A percentile compares a stretch with the other conserved stretches of the same genome.
Evolutionary conservation across 192 early-diverging fungal species (phyloP).

Genomic region (Entomortierella beljakovae): DNA sequence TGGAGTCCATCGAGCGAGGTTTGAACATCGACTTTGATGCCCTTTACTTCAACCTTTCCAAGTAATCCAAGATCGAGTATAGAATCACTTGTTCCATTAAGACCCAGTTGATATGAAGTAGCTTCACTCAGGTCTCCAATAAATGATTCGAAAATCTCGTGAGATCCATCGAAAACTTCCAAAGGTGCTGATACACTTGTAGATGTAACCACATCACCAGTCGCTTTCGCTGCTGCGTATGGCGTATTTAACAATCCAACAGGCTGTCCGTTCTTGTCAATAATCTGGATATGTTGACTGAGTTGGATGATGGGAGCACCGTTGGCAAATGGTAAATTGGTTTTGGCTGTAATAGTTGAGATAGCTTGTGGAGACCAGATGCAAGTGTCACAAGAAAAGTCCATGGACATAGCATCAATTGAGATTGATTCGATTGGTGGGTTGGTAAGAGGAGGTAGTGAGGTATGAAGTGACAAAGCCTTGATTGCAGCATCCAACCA

Average conservation of each 20-base stretch:
- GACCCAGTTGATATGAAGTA: constrained; percentile 44
- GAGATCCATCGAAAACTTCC: constrained; percentile 40
- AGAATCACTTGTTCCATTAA: constrained; percentile 60
- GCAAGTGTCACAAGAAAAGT: constrained; percentile 42
- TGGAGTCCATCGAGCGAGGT: constrained; percentile 47
- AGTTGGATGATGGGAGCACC: constrained; percentile 58
- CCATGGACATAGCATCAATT: constrained; percentile 62
- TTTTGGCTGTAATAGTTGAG: constrained; percentile 58
- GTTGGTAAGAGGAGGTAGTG: constrained; percentile 10
- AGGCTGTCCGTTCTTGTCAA: constrained; percentile 11
- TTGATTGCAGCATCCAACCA: constrained; percentile 23
- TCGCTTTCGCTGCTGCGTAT: constrained; percentile 21
- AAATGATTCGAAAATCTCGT: constrained; percentile 58
- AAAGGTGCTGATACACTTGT: constrained; percentile 25
- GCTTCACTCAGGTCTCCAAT: constrained; percentile 54
- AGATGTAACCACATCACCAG: constrained; percentile 55
- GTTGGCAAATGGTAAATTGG: constrained; percentile 68
- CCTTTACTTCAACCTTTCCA: constrained; percentile 52
- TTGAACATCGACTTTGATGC: constrained; percentile 55
- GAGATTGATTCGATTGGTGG: constrained; percentile 56
- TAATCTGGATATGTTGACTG: constrained; percentile 57
- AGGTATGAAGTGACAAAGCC: constrained; percentile 9
- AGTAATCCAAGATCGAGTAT: constrained; percentile 44
- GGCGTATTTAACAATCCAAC: constrained; percentile 29
- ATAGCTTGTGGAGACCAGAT: constrained; percentile 56